These are phyloP conservation scores for Hygrophila difformis DNA, from an alignment of 257 asterid genomes.

Conservation along the genomic window DNA sequence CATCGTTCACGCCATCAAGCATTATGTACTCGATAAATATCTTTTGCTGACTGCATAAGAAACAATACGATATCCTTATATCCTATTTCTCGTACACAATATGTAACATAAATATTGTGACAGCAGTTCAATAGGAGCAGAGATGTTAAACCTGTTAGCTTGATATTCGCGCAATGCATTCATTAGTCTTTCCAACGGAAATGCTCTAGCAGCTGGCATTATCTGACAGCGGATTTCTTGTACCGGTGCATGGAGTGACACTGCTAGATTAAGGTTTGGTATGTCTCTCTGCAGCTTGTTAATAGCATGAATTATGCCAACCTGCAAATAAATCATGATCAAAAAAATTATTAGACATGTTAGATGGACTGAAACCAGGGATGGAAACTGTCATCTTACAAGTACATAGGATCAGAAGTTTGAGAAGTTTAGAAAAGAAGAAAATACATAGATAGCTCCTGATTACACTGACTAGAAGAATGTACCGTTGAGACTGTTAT, in stretches of 20 bases:
- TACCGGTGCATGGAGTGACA: slow-evolving; percentile 90
- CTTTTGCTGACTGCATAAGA: slow-evolving; percentile 70
- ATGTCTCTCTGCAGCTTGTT: slow-evolving; percentile 68
- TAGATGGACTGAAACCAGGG: not conserved
- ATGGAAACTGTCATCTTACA: not conserved
- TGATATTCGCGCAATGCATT: slow-evolving; percentile 67
- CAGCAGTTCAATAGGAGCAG: not conserved
- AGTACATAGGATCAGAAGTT: slow-evolving; percentile 1
- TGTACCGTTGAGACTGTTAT: slow-evolving; percentile 83
- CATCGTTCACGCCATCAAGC: slow-evolving; percentile 93
- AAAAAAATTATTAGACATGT: slow-evolving; percentile 8
- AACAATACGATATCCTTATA: slow-evolving; percentile 24
- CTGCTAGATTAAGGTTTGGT: slow-evolving; percentile 83
- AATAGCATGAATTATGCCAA: slow-evolving; percentile 86
- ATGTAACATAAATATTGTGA: slow-evolving; percentile 9
- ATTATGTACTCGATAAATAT: slow-evolving; percentile 94
- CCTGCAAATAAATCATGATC: slow-evolving; percentile 33
- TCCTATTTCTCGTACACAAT: slow-evolving; percentile 7
- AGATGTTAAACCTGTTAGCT: slow-evolving; percentile 44
- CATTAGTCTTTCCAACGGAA: slow-evolving; percentile 88
- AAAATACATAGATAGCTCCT: not conserved
- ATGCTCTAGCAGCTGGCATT: slow-evolving; percentile 99
- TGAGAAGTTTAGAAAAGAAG: not conserved
- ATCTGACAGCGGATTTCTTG: slow-evolving; percentile 95
- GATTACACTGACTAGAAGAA: slow-evolving; percentile 11